Percentiles rank a stretch among this genome's conserved stretches.
Conservation (phyloP, 1,284 basidiomycete species). For the Porogramme epimiltina region DNA sequence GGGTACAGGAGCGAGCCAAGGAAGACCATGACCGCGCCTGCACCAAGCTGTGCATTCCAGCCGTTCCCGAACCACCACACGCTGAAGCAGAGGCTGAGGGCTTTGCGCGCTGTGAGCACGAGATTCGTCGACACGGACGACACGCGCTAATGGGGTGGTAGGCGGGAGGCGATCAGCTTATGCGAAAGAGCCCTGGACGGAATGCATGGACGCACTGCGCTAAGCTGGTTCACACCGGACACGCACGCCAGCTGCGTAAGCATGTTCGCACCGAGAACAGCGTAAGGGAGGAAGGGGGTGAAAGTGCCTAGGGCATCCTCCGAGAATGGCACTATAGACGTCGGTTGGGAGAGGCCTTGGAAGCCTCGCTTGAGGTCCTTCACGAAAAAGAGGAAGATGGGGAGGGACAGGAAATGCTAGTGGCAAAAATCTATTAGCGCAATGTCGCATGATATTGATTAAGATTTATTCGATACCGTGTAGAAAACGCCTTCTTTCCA, state of each 20-base stretch:
- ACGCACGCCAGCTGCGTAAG: slow-evolving; percentile 86
- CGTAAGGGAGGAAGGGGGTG: slow-evolving; percentile 41
- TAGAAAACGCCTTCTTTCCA: slow-evolving; percentile 92
- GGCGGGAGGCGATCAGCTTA: neutral
- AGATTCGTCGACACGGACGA: slow-evolving; percentile 76
- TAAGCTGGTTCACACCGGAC: slow-evolving; percentile 83
- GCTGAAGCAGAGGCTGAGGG: slow-evolving; percentile 70
- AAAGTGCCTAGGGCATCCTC: slow-evolving; percentile 7
- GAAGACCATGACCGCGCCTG: slow-evolving; percentile 69
- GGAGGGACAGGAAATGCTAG: slow-evolving; percentile 73
- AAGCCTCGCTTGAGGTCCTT: slow-evolving; percentile 60
- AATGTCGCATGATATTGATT: neutral
- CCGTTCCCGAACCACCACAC: slow-evolving; percentile 76
- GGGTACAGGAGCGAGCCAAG: slow-evolving; percentile 60
- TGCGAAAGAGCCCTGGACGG: too few species aligned
- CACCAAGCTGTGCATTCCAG: slow-evolving; percentile 62
- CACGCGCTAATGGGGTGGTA: slow-evolving; percentile 48
- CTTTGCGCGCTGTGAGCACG: slow-evolving; percentile 70
- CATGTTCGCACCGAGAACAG: slow-evolving; percentile 69
- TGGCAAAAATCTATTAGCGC: neutral
- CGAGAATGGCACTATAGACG: slow-evolving; percentile 14
- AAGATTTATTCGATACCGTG: slow-evolving; percentile 44
- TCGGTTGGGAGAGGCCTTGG: slow-evolving; percentile 37
- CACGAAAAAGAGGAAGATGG: slow-evolving; percentile 69
- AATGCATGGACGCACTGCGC: slow-evolving; percentile 56